Percentiles rank a stretch among this genome's conserved stretches.
Evolutionary conservation across 1,284 basidiomycete genomes (phyloP).

Genomic region (Meira nashicola): DNA sequence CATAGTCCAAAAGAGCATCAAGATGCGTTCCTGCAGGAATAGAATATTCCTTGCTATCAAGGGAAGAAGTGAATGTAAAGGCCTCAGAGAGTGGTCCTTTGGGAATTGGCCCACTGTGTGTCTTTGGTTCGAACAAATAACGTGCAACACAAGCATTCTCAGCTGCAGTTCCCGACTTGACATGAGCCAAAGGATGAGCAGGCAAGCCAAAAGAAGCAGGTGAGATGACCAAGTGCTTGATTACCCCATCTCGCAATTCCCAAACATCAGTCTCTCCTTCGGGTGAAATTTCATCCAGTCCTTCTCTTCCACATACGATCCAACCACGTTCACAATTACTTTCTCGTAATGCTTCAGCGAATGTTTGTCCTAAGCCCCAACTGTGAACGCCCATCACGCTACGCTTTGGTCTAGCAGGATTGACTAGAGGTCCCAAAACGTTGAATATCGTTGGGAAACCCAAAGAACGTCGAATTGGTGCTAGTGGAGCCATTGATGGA

Average conservation of each 20-base stretch:
- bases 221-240: slow-evolving; percentile 32
- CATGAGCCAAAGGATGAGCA: slow-evolving; percentile 35
- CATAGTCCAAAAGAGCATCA: slow-evolving; percentile 42
- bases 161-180: slow-evolving; percentile 28
- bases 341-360: slow-evolving; percentile 67
- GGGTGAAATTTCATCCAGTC: slow-evolving; percentile 88
- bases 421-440: slow-evolving; percentile 87
- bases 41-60: neutral
- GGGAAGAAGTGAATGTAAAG: slow-evolving; percentile 2
- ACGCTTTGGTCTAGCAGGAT: slow-evolving; percentile 77
- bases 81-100: slow-evolving; percentile 2
- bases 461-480: slow-evolving; percentile 76
- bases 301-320: slow-evolving; percentile 89
- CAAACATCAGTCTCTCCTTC: slow-evolving; percentile 67
- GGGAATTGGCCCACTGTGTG: slow-evolving; percentile 1
- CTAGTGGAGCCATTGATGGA: slow-evolving; percentile 75
- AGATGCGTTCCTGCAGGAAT: slow-evolving; percentile 36
- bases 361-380: slow-evolving; percentile 74
- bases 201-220: slow-evolving; percentile 44
- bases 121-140: slow-evolving; percentile 24
- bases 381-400: slow-evolving; percentile 83
- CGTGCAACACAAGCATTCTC: slow-evolving; percentile 47
- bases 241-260: slow-evolving; percentile 36
- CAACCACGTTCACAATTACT: slow-evolving; percentile 71
- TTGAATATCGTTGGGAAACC: slow-evolving; percentile 98